Conservation (phyloP, 306 rosid species). For the Cajanus cajan region DNA sequence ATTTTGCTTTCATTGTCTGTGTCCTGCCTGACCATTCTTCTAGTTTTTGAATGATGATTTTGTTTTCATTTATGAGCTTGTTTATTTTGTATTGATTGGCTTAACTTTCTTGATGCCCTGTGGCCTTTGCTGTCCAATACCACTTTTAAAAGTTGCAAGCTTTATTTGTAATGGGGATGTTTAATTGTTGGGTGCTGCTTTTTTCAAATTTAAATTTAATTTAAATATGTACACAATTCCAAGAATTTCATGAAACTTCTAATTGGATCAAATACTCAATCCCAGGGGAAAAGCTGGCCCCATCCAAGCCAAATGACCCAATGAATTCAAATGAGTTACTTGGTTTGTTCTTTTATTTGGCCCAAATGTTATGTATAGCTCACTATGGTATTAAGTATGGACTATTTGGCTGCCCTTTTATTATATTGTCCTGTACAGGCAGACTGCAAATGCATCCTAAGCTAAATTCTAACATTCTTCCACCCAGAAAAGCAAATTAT, state of each 20-base stretch:
- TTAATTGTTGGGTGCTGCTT: neutral
- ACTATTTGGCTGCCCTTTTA: neutral
- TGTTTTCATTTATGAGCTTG: neutral
- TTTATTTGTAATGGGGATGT: neutral
- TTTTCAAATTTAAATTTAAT: constrained; percentile 13
- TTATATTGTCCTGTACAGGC: neutral
- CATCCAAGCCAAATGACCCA: neutral
- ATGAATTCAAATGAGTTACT: neutral
- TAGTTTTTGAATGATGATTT: neutral
- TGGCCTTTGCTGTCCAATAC: neutral
- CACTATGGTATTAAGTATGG: neutral
- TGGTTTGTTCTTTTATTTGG: constrained; percentile 8
- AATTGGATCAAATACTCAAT: neutral
- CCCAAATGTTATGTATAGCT: neutral
- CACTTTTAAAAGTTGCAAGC: neutral
- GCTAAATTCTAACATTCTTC: neutral
- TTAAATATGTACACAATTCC: neutral
- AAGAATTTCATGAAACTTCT: neutral
- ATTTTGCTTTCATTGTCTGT: neutral
- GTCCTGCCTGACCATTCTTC: neutral
- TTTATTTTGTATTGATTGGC: neutral
- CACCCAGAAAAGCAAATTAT: no score
- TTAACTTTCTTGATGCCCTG: neutral
- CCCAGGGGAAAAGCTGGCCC: neutral
- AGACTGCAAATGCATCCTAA: neutral